Base-by-base conservation (phyloP, 257 asterid species). In the Cynanchum wilfordii region DNA sequence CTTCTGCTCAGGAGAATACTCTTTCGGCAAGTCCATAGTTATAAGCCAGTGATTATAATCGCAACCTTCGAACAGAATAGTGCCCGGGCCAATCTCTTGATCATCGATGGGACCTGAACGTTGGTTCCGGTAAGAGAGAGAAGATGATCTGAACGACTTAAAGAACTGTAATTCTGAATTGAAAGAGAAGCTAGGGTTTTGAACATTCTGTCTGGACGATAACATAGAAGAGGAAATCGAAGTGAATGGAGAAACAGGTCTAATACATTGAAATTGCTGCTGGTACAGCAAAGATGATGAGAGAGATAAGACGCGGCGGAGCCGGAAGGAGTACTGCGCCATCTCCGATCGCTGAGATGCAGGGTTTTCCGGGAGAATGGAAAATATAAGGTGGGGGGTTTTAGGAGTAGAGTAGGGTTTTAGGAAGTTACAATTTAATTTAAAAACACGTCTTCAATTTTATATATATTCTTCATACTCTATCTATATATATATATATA, bases 11-110 rank as follows among this genome's bases (percentile, higher is more conserved):
- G 92, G 86, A 0, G 88, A 68, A 12, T 85, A 29, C 24, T 87
- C 93, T 73, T 81, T 85, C 50, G 97, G 90, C 76, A 91, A 86
- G 75, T 94, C 98, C 24, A 94, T 75, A 38, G 92, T 86, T 70
- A 94, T 94, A 1, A 94, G 95, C 97, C 97, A 94, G 83, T 94
- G 99, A 13, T 91, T 90, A 82, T 88, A 94, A 79, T 94, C 99
- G 77, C 98, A 94, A 33, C 99, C 99, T 86, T 94, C 99, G 75
- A 94, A 94, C n/a, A 91, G 87, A 58, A 94, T 83, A 3, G 97
- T 88, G 65, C 91, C 92, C 19, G 96, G 89, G 3, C 90, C 89
- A 49, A 88, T 86, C 73, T 78, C 85, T n/a, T 78, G 92, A 4
- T 89, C 95, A 3, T 80, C 74, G 45, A 79, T 82, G 27, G 87